Evolutionary conservation across 2,329 filamentous ascomycete species (phyloP).

Genomic region (Neofusicoccum cordaticola): DNA sequence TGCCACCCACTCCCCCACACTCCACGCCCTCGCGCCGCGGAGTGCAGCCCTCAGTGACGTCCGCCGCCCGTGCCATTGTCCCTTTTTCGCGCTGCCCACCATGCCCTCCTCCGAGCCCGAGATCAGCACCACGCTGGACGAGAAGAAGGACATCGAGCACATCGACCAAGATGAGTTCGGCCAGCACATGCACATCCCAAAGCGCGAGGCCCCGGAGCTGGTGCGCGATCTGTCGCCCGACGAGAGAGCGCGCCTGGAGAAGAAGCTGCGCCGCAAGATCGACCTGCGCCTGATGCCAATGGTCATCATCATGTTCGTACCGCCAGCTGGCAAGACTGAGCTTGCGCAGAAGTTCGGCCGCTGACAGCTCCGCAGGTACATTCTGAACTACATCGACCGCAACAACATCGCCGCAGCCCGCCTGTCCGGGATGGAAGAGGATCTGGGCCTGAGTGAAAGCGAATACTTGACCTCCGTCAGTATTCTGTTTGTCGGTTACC

Average conservation of each 20-base stretch:
- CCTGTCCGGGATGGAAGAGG: constrained; percentile 59
- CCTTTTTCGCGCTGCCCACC: background rate
- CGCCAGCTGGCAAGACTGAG: background rate
- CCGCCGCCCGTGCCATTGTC: background rate
- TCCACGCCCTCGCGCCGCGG: background rate
- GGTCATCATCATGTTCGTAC: constrained; percentile 65
- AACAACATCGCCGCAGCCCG: constrained; percentile 68
- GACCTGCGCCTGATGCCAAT: constrained; percentile 66
- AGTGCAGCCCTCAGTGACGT: background rate
- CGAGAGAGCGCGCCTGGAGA: constrained; percentile 55
- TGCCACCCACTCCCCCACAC: background rate
- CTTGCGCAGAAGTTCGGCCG: too few species aligned
- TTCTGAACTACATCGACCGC: constrained; percentile 70
- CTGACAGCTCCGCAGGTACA: constrained; percentile 59
- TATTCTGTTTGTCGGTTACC: constrained; percentile 61
- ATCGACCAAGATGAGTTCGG: constrained; percentile 12
- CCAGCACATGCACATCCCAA: constrained; percentile 4
- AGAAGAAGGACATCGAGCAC: constrained; percentile 5
- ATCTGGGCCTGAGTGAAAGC: constrained; percentile 54
- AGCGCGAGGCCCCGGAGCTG: constrained; percentile 28
- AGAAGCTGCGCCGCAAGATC: constrained; percentile 65
- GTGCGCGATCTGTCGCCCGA: constrained; percentile 48
- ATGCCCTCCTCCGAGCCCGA: background rate
- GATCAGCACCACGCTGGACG: background rate
- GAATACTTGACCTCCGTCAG: constrained; percentile 54